Evolutionary conservation across 1,139 yeast genomes (phyloP).

Genomic region (Oligophagozyma castellii): DNA sequence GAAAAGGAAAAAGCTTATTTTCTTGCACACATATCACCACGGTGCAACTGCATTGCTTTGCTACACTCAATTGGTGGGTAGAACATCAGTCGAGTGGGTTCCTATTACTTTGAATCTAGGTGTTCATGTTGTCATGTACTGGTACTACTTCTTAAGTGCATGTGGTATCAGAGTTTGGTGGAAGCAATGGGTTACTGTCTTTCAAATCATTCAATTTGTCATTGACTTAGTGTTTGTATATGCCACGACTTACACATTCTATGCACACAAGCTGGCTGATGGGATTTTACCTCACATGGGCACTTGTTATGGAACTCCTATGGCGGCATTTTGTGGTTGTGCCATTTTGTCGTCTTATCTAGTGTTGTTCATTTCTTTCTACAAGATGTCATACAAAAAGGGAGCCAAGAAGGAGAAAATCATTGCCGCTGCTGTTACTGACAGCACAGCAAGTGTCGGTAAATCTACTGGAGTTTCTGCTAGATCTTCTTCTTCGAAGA

Average conservation of each 20-base stretch:
- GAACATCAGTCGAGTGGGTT: conserved; percentile 90
- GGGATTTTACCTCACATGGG: conserved; percentile 64
- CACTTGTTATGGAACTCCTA: conserved; percentile 81
- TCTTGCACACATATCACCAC: conserved; percentile 92
- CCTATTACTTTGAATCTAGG: conserved; percentile 79
- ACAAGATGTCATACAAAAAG: conserved; percentile 70
- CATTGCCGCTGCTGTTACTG: conserved; percentile 32
- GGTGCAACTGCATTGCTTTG: conserved; percentile 96
- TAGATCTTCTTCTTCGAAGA: conserved; percentile 27
- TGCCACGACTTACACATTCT: conserved; percentile 79
- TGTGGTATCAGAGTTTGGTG: conserved; percentile 97
- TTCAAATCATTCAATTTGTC: conserved; percentile 89
- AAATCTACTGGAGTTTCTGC: conserved; percentile 17
- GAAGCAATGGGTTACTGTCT: conserved; percentile 98
- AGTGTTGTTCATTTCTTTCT: conserved; percentile 84
- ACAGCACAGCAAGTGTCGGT: no score
- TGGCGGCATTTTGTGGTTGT: conserved; percentile 87
- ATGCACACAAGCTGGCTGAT: conserved; percentile 44
- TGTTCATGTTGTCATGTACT: conserved; percentile 96
- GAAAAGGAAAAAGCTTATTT: conserved; percentile 79
- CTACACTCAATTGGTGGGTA: conserved; percentile 84
- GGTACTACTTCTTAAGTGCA: conserved; percentile 90
- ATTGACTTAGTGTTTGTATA: conserved; percentile 83
- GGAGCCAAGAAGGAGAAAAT: conserved; percentile 26
- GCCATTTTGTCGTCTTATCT: conserved; percentile 80